Evolutionary conservation across 2,329 filamentous ascomycete species (phyloP).

Genomic region (Kalaharituber pfeilii): DNA sequence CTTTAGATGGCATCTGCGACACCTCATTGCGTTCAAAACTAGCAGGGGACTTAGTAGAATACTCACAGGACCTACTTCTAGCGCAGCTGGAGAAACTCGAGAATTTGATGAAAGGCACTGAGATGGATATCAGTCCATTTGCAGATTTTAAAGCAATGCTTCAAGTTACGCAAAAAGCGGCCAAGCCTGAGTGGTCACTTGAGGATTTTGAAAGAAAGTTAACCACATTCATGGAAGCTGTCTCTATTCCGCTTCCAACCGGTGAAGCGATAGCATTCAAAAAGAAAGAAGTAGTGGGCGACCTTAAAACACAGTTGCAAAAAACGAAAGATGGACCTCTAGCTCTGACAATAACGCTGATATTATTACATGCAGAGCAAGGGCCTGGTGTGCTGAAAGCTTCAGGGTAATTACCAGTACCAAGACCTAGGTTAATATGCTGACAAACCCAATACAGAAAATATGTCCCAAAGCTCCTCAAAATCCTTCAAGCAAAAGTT

Average conservation of each 20-base stretch:
- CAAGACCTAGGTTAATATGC: neutral
- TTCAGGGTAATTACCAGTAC: constrained; percentile 20
- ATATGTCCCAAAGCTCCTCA: constrained; percentile 22
- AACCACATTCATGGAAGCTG: too few relatives aligned
- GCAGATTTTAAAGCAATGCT: constrained; percentile 1
- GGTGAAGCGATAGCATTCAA: constrained; percentile 9
- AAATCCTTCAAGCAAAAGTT: constrained; percentile 14
- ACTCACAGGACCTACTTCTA: constrained; percentile 6
- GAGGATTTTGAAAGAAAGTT: constrained; percentile 3
- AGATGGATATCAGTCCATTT: neutral
- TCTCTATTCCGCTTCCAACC: too few relatives aligned
- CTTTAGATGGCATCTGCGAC: constrained; percentile 6
- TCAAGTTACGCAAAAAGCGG: neutral
- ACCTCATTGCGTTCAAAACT: constrained; percentile 10
- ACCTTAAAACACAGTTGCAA: constrained; percentile 17
- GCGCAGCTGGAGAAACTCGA: constrained; percentile 13
- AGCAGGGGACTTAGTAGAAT: constrained; percentile 11
- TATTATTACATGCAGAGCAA: constrained; percentile 18
- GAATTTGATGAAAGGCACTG: constrained; percentile 2
- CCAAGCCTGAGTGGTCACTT: constrained; percentile 1
- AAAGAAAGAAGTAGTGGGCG: constrained; percentile 16
- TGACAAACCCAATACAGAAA: constrained; percentile 15
- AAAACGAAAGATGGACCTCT: constrained; percentile 16
- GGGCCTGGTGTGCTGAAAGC: constrained; percentile 19
- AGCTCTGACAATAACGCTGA: constrained; percentile 18